Evolutionary conservation across 257 asterid genomes (phyloP), one percentile per base, ranked within the genome.

Genomic region (Solanum virginianum): DNA sequence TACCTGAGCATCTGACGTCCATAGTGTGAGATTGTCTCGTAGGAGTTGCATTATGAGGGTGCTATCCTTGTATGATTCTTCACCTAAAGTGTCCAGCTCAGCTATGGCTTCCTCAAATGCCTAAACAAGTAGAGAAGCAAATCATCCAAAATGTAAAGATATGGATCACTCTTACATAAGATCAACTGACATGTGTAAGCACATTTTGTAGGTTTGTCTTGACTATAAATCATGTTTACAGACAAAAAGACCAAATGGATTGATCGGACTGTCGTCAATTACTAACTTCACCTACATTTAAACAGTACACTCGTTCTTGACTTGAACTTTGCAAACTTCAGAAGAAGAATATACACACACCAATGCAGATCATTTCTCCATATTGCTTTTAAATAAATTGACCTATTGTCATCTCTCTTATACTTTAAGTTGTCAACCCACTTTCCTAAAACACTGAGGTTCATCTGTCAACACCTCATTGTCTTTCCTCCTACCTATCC

Each of bases 1-100:
- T 66, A 90, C 92, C 92, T 90, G 92, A 65, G 90, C 90, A 88
- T 90, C 92, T 72, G 92, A 90, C 74, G 92, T 90, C 92, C 92
- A 90, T 32, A 90, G 92, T 66, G 92, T 90, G 82, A 90, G 88
- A 86, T 90, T 90, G 83, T 90, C 92, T 86, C 92, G 89, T 84
- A 90, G 74, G 81, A 90, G 91, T 86, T 90, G 92, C 92, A 90
- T 90, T 74, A 90, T 90, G 84, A 90, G 92, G 85, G 92, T 90
- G 89, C 92, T 90, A 84, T 90, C 92, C 89, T 90, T 90, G 90
- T 90, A 90, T 17, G 92, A 90, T 72, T 90, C 92, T 85, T 90
- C 92, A 70, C 92, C 92, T 88, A 90, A 84, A 49, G 91, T 90
- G 86, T 90, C 92, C 87, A 90, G 85, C 89, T 90, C 92, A 86